Conservation (phyloP, 2,329 filamentous ascomycete species). For the Fusarium keratoplasticum region DNA sequence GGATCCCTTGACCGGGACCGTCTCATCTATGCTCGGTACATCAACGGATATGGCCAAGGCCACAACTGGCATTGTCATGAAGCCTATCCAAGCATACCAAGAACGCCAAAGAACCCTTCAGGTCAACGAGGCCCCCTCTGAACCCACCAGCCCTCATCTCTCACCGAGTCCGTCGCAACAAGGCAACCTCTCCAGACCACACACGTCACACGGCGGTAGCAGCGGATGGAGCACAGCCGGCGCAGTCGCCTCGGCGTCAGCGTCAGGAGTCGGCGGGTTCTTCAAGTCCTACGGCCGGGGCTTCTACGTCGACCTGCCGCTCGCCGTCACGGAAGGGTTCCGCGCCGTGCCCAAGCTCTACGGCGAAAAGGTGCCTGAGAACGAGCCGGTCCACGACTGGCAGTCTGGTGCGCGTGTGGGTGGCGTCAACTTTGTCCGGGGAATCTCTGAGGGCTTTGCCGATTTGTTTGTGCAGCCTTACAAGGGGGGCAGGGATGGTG, state of each 20-base stretch:
- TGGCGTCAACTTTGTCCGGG: constrained; percentile 21
- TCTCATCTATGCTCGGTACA: constrained; percentile 17
- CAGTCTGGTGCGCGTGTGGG: constrained; percentile 18
- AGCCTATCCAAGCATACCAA: constrained; percentile 26
- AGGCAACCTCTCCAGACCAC: not conserved
- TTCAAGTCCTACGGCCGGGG: constrained; percentile 32
- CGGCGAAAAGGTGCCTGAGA: constrained; percentile 21
- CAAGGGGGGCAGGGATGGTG: constrained; percentile 22
- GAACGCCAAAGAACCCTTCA: constrained; percentile 4
- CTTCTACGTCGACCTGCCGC: constrained; percentile 17
- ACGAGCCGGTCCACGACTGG: constrained; percentile 25
- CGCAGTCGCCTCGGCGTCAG: constrained; percentile 24
- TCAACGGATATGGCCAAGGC: constrained; percentile 15
- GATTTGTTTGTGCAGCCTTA: constrained; percentile 25
- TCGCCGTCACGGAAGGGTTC: constrained; percentile 36
- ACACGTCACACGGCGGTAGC: not conserved
- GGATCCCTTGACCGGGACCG: constrained; percentile 31
- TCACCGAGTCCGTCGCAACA: not conserved
- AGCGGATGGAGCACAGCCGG: constrained; percentile 3
- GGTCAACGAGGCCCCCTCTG: not conserved
- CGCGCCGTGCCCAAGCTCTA: constrained; percentile 29
- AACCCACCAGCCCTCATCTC: not conserved
- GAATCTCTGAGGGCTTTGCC: constrained; percentile 18
- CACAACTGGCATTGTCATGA: constrained; percentile 21
- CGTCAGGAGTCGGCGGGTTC: constrained; percentile 17